phyloP scores from a whole-genome alignment of 2,329 filamentous ascomycete genomes.

The Penicillium rolfsii region DNA sequence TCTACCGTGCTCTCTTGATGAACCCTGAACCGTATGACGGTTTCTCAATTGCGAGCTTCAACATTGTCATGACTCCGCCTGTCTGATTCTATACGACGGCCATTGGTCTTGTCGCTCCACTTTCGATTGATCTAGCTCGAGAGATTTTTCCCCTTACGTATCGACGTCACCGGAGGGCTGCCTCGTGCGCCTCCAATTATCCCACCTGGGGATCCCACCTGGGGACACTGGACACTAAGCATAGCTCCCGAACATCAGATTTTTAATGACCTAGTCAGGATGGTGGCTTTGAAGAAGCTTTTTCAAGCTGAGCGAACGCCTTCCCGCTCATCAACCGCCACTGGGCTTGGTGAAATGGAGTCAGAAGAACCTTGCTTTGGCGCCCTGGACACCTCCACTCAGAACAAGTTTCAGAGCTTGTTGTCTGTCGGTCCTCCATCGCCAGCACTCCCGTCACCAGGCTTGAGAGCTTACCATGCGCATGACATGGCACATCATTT shows the following conservation, averaged over 20 bases:
- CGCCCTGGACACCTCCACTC: conserved; percentile 7
- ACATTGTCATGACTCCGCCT: conserved; percentile 24
- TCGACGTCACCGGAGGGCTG: conserved; percentile 2
- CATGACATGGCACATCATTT: conserved; percentile 38
- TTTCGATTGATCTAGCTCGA: conserved; percentile 14
- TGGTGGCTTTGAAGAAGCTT: conserved; percentile 42
- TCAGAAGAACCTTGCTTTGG: conserved; percentile 15
- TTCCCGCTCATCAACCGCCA: conserved; percentile 19
- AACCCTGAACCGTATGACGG: conserved; percentile 19
- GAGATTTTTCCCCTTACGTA: conserved; percentile 7
- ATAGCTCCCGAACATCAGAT: conserved; percentile 11
- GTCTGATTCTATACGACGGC: conserved; percentile 19
- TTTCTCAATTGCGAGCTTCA: conserved; percentile 11
- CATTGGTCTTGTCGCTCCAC: conserved; percentile 21
- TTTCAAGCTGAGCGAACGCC: conserved; percentile 35
- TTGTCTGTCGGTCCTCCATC: conserved; percentile 11
- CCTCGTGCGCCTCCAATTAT: conserved; percentile 7
- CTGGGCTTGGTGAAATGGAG: conserved; percentile 12
- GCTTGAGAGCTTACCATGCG: conserved; percentile 22
- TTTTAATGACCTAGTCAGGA: conserved; percentile 20
- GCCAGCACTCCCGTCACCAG: conserved; percentile 19
- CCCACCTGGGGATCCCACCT: conserved; percentile 3
- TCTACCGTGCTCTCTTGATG: conserved; percentile 12
- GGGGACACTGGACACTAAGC: not conserved
- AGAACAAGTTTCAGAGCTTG: not conserved